Base-by-base conservation (phyloP, 225 moss, liverwort and hornwort species). In the Asterella californica region DNA sequence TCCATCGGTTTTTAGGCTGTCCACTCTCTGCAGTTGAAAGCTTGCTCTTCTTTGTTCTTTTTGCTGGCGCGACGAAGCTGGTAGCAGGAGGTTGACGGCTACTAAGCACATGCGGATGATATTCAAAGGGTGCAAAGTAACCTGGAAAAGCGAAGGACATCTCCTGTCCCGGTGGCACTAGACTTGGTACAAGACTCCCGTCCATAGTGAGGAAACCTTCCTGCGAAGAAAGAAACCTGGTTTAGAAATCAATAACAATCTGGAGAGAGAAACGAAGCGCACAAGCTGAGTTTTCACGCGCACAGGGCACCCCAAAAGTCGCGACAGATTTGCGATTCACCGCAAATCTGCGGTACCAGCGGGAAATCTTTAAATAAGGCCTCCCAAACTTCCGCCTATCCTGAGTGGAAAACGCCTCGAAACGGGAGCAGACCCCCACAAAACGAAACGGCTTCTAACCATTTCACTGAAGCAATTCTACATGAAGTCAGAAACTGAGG, bases 1-100 rank as follows among this genome's bases (percentile, higher is more conserved):
- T 65, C 78, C 78, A 78, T 21, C 78, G 78, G 18, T 30, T 78
- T 78, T 49, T 67, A 11, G 1, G 25, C 29, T 37, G 22, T 24
- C 57, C 75, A 29, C 10, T 30, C 37, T 60, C 59, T 25, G 19
- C 57, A 38, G 0, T 14, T 52, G 75, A 10, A 59, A 6, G 10
- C 32, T 57, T 59, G 21, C 34, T 57, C 37, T 59, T 76, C 59
- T 15, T 59, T 21, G 9, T 59, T 21, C 38, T 36, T 8, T 38
- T 54, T 7, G 57, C 30, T 60, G 22, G 55, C 19, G 17, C 30
- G 5, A 27, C 33, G 53, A 18, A 19, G 7, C 53, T 32, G 32
- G 27, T 33, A 27, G 18, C 53, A 53, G 27, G 52, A 54, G 52
- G 74, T 30, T 50, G 49, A 50, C 27, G 29, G 72, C 17, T 17